phyloP scores from a whole-genome alignment of 345 rosid species.

The Arabidopsis thaliana region TAIR10.1 NC_003071.7:9813001-9813500 shows the following conservation, averaged over 20 bases:
- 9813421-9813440: slow-evolving; percentile 91
- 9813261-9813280: slow-evolving; percentile 85
- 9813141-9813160: slow-evolving; percentile 75
- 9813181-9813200: slow-evolving; percentile 68
- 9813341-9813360: slow-evolving; percentile 29
- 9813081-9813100: slow-evolving; percentile 57
- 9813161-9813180: slow-evolving; percentile 84
- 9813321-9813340: slow-evolving; percentile 67
- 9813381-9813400: slow-evolving; percentile 72
- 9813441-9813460: slow-evolving; percentile 71
- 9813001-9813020: slow-evolving; percentile 67
- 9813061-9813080: slow-evolving; percentile 64
- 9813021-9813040: slow-evolving; percentile 76
- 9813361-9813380: slow-evolving; percentile 79
- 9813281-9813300: slow-evolving; percentile 88
- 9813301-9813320: slow-evolving; percentile 75
- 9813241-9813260: slow-evolving; percentile 69
- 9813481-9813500: slow-evolving; percentile 51
- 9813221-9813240: slow-evolving; percentile 67
- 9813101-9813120: slow-evolving; percentile 94
- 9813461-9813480: slow-evolving; percentile 85
- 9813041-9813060: slow-evolving; percentile 83
- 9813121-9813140: slow-evolving; percentile 79
- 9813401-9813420: slow-evolving; percentile 75
- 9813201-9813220: slow-evolving; percentile 61